These are phyloP conservation scores for Colletotrichum cordylinicola DNA, from an alignment of 2,329 filamentous ascomycete genomes.

Conservation along the genomic window DNA sequence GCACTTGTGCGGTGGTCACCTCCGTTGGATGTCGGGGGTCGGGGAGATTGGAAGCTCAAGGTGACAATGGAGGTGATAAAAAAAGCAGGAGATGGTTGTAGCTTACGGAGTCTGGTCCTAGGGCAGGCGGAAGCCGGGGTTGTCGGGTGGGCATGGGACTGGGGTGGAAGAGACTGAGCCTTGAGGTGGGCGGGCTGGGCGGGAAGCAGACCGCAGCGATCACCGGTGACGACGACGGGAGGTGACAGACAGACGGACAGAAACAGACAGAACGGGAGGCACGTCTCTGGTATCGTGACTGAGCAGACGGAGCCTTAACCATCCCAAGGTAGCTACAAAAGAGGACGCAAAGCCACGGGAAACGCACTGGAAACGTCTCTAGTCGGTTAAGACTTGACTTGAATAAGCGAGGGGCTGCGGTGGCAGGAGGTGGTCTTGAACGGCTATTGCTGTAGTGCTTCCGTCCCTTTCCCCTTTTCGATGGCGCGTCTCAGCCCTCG, in stretches of 20 bases:
- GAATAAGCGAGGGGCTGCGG: background rate
- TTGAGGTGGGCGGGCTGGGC: background rate
- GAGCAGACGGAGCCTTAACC: background rate
- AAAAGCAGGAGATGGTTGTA: background rate
- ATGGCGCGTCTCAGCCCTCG: conserved; percentile 5
- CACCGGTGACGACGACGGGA: background rate
- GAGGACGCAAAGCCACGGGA: background rate
- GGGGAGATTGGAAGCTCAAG: background rate
- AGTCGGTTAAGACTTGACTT: background rate
- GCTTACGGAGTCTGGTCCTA: background rate
- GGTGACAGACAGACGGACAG: background rate
- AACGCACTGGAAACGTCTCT: background rate
- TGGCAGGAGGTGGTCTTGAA: background rate
- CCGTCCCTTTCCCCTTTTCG: background rate
- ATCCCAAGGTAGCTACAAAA: background rate
- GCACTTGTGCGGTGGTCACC: background rate
- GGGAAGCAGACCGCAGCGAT: background rate
- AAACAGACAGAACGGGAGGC: background rate
- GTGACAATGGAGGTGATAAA: background rate
- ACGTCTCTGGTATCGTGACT: background rate
- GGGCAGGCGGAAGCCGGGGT: background rate
- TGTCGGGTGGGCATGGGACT: background rate
- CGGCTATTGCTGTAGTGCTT: background rate
- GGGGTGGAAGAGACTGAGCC: background rate
- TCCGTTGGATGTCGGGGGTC: background rate